Evolutionary conservation across 2,329 filamentous ascomycete genomes (phyloP).

Genomic region (Colletotrichum lini): DNA sequence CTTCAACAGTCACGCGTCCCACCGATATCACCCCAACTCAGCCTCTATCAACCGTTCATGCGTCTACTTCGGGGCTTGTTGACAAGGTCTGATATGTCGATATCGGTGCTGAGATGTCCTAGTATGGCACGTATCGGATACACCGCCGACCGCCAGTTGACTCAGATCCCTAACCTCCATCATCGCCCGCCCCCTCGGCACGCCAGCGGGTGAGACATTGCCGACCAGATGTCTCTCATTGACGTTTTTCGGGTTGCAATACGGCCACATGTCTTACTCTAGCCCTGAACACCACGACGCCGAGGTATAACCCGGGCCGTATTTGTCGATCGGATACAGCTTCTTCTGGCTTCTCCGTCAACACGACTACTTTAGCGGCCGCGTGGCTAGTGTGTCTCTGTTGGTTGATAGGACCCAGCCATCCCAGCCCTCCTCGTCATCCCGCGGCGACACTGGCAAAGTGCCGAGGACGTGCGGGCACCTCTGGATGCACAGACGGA

Average conservation of each 20-base stretch:
- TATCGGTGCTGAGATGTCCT: slow-evolving; percentile 11
- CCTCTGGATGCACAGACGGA: slow-evolving; percentile 12
- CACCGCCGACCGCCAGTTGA: slow-evolving; percentile 36
- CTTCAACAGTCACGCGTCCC: slow-evolving; percentile 20
- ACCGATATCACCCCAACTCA: slow-evolving; percentile 23
- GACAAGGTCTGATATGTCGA: not conserved
- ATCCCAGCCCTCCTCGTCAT: slow-evolving; percentile 12
- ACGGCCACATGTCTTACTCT: slow-evolving; percentile 20
- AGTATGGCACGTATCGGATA: slow-evolving; percentile 31
- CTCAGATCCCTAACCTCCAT: slow-evolving; percentile 34
- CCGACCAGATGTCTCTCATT: slow-evolving; percentile 24
- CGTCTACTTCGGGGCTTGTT: slow-evolving; percentile 16
- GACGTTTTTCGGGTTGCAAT: slow-evolving; percentile 20
- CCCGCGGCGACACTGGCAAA: slow-evolving; percentile 16
- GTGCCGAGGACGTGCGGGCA: slow-evolving; percentile 28
- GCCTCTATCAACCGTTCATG: slow-evolving; percentile 34
- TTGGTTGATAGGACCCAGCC: slow-evolving; percentile 5
- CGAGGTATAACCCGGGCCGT: not conserved
- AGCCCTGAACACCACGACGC: slow-evolving; percentile 1
- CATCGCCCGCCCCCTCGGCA: slow-evolving; percentile 31
- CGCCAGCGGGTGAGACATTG: slow-evolving; percentile 29
- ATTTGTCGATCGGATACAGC: not conserved
- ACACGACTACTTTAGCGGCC: not conserved
- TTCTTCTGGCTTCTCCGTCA: slow-evolving; percentile 10
- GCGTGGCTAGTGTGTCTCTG: slow-evolving; percentile 25